These are phyloP conservation scores for Furculomyces boomerangus DNA, from an alignment of 371 early-diverging fungal species.

Conservation along the genomic window DNA sequence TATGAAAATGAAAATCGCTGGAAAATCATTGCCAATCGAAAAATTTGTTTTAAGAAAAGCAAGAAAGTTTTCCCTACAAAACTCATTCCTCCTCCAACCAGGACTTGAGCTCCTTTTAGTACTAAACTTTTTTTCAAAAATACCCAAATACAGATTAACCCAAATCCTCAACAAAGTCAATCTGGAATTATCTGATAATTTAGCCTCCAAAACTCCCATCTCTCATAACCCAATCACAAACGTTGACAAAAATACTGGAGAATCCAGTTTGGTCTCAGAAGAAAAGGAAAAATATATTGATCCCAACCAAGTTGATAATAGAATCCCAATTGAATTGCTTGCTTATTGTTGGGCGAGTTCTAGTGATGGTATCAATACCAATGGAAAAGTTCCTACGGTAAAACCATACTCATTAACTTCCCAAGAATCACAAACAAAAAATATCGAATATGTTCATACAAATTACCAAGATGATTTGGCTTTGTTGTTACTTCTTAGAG, in stretches of 20 bases:
- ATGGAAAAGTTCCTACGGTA: too few relatives aligned
- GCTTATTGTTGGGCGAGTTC: neutral
- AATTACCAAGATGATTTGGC: slow-evolving; percentile 48
- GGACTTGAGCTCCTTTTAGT: slow-evolving; percentile 46
- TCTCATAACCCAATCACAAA: neutral
- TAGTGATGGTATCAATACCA: too few relatives aligned
- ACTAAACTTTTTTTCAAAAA: slow-evolving; percentile 36
- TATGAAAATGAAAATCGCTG: slow-evolving; percentile 48
- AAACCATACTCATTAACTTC: neutral
- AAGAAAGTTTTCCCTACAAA: slow-evolving; percentile 40
- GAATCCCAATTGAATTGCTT: neutral
- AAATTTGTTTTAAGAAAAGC: slow-evolving; percentile 59
- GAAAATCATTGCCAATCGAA: slow-evolving; percentile 58
- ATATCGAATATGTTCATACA: slow-evolving; percentile 23
- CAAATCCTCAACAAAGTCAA: slow-evolving; percentile 27
- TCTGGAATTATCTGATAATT: slow-evolving; percentile 14
- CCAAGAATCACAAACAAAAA: slow-evolving; percentile 2
- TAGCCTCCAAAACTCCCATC: neutral
- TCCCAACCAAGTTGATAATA: neutral
- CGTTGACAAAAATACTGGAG: slow-evolving; percentile 4
- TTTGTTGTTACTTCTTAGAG: slow-evolving; percentile 33
- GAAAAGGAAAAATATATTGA: neutral
- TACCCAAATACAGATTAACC: slow-evolving; percentile 26
- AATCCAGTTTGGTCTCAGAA: neutral
- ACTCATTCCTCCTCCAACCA: slow-evolving; percentile 36